phyloP scores from a whole-genome alignment of 1,139 yeast genomes.

The Kazachstania sp. region DNA sequence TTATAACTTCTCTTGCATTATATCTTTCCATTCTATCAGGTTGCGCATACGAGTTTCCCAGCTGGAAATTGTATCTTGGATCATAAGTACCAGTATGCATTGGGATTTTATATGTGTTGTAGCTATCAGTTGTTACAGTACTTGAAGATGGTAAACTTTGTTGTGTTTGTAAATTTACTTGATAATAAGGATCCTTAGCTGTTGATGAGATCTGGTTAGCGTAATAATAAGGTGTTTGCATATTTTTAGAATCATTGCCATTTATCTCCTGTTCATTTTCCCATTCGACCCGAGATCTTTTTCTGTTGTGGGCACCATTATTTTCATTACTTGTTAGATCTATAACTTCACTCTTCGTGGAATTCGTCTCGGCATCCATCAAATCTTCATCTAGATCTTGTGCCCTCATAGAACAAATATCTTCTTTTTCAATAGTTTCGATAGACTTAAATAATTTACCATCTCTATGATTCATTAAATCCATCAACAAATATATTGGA shows the following conservation, averaged over 20 bases:
- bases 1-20: not conserved
- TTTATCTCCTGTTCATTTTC: not conserved
- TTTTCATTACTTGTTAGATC: not conserved
- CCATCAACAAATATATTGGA: conserved; percentile 17
- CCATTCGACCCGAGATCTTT: not conserved
- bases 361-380: not conserved
- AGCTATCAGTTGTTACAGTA: not conserved
- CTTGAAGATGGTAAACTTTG: not conserved
- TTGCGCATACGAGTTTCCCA: not conserved
- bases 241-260: not conserved
- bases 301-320: not conserved
- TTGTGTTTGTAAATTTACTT: not conserved
- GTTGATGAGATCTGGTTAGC: not conserved
- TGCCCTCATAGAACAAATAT: not conserved
- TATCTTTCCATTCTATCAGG: not conserved
- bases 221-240: not conserved
- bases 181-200: not conserved
- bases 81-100: not conserved
- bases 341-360: not conserved
- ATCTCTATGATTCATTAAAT: conserved; percentile 15
- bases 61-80: not conserved
- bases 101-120: not conserved
- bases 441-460: conserved; percentile 9
- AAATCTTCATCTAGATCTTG: not conserved
- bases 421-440: conserved; percentile 1